phyloP scores from a whole-genome alignment of 2,329 filamentous ascomycete species.

The Cladophialophora bantiana region DNA sequence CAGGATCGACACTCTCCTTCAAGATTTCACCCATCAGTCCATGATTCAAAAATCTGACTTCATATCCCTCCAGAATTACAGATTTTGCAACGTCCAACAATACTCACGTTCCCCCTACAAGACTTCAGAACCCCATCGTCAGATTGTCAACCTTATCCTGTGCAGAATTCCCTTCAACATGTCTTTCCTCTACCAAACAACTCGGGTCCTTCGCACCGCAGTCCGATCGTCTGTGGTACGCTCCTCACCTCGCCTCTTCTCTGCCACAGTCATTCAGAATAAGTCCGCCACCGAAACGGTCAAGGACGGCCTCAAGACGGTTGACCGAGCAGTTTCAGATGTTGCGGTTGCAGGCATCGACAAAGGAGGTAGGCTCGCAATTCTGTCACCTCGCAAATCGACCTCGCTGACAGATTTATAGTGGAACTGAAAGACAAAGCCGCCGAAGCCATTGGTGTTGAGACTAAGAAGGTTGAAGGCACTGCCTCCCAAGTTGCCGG shows the following conservation, averaged over 20 bases:
- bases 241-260: conserved; percentile 51
- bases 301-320: conserved; percentile 65
- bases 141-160: conserved; percentile 3
- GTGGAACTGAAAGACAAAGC: conserved; percentile 59
- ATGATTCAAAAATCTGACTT: conserved; percentile 11
- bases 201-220: conserved; percentile 42
- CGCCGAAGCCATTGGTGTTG: conserved; percentile 51
- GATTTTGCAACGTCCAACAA: background rate
- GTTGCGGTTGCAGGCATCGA: conserved; percentile 68
- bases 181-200: conserved; percentile 47
- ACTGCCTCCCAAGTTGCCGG: conserved; percentile 51
- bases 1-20: conserved; percentile 12
- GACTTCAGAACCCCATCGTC: background rate
- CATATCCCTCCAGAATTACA: conserved; percentile 7
- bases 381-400: background rate
- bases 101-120: background rate
- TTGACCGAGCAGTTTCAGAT: conserved; percentile 63
- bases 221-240: conserved; percentile 30
- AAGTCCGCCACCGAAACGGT: conserved; percentile 62
- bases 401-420: conserved; percentile 43
- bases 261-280: conserved; percentile 57
- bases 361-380: conserved; percentile 62
- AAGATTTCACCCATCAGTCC: conserved; percentile 8
- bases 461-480: conserved; percentile 56
- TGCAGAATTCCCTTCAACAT: conserved; percentile 39